A percentile compares a stretch with the other conserved stretches of the same genome.
These are phyloP conservation scores for Udeniomyces megalosporus DNA, from an alignment of 768 basidiomycete species.

Conservation along the genomic window DNA sequence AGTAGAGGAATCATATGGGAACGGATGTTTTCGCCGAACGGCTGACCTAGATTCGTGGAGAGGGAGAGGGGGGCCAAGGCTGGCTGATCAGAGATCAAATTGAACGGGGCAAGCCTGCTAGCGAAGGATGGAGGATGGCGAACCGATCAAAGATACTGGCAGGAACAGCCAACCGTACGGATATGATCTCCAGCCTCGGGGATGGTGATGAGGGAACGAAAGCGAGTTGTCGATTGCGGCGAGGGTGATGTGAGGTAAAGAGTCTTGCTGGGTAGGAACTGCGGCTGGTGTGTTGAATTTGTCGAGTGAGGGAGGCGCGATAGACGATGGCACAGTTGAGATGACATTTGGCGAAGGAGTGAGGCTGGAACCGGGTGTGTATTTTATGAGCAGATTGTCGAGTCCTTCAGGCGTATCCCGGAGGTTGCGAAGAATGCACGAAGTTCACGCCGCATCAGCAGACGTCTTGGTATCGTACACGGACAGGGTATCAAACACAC, in stretches of 20 bases:
- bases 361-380: neutral
- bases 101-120: no score
- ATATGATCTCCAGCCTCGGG: conserved; percentile 56
- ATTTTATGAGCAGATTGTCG: conserved; percentile 45
- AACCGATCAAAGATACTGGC: no score
- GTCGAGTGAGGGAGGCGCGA: neutral
- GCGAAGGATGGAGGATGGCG: no score
- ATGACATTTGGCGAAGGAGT: neutral
- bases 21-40: conserved; percentile 68
- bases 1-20: conserved; percentile 65
- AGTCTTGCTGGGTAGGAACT: neutral
- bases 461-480: neutral
- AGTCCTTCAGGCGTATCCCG: no score
- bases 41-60: conserved; percentile 34
- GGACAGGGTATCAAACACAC: neutral
- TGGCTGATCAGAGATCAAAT: no score
- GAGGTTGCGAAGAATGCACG: no score
- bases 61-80: conserved; percentile 35
- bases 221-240: conserved; percentile 78
- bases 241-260: no score
- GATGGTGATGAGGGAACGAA: conserved; percentile 81
- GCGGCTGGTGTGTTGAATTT: neutral
- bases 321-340: neutral
- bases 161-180: conserved; percentile 80
- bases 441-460: no score